A percentile compares a stretch with the other conserved stretches of the same genome.
These are phyloP conservation scores for Xylaria palmicola DNA, from an alignment of 495 filamentous ascomycete genomes.

Conservation along the genomic window DNA sequence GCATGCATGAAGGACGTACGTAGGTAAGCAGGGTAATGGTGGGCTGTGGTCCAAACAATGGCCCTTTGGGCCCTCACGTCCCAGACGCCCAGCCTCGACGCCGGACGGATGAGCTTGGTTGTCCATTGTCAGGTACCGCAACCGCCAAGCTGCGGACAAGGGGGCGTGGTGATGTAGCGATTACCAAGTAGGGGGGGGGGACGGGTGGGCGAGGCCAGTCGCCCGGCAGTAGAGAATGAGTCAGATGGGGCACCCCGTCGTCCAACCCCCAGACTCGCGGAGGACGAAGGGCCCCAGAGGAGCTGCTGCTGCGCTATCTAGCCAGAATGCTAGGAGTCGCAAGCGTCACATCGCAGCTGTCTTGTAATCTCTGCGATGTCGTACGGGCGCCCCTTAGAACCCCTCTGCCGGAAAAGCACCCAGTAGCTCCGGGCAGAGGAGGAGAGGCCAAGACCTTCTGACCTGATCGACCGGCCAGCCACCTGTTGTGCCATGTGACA, in stretches of 20 bases:
- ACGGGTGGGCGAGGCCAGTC: conserved; percentile 19
- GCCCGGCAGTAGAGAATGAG: conserved; percentile 16
- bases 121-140: conserved; percentile 4
- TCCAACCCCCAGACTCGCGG: not conserved
- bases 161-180: not conserved
- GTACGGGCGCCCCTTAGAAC: not conserved
- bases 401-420: conserved; percentile 7
- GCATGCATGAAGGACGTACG: conserved; percentile 6
- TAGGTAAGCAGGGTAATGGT: conserved; percentile 5
- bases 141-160: conserved; percentile 8
- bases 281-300: not conserved
- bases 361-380: conserved; percentile 6
- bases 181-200: not conserved
- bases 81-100: conserved; percentile 2
- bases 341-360: conserved; percentile 15
- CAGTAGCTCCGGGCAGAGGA: conserved; percentile 6
- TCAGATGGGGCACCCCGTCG: not conserved
- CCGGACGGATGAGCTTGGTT: not conserved
- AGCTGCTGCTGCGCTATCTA: conserved; percentile 4
- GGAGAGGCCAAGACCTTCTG: conserved; percentile 8
- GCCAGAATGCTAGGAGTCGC: conserved; percentile 10
- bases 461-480: conserved; percentile 3
- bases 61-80: conserved; percentile 5
- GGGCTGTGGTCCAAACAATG: not conserved
- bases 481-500: conserved; percentile 11